A percentile compares a stretch with the other conserved stretches of the same genome.
These are phyloP conservation scores for Tricholoma sp. DNA, from an alignment of 768 basidiomycete genomes.

Conservation along the genomic window DNA sequence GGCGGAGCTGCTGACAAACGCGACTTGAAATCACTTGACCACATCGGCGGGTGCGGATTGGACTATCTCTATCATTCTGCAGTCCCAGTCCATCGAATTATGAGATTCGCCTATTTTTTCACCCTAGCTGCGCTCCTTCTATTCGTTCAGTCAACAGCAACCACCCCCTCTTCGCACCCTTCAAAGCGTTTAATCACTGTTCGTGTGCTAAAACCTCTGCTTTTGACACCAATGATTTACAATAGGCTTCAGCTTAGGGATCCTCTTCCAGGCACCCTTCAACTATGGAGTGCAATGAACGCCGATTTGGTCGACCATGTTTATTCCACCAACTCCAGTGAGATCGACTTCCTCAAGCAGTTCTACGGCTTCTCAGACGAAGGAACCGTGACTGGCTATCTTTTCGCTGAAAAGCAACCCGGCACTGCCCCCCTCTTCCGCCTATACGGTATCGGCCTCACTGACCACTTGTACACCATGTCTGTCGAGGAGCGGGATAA, in stretches of 20 bases:
- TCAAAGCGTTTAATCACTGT: neutral
- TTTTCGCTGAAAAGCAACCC: conserved; percentile 10
- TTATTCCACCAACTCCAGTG: conserved; percentile 16
- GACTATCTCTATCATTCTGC: too few relatives aligned
- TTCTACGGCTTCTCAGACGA: conserved; percentile 19
- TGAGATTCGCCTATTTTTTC: neutral
- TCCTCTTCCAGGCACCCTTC: conserved; percentile 9
- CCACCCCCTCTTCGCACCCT: neutral
- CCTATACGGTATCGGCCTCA: conserved; percentile 14
- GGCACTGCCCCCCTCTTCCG: conserved; percentile 18
- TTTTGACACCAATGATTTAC: neutral
- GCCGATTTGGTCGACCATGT: conserved; percentile 19
- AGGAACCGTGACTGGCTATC: conserved; percentile 16
- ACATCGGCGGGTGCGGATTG: too few relatives aligned
- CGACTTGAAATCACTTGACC: too few relatives aligned
- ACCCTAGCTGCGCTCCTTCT: neutral
- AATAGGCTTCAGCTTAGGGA: conserved; percentile 4
- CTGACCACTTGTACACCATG: conserved; percentile 17
- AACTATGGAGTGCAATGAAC: conserved; percentile 19
- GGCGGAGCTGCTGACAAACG: too few relatives aligned
- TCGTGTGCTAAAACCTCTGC: neutral
- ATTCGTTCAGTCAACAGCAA: neutral
- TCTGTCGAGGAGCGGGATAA: conserved; percentile 11
- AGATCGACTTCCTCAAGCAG: conserved; percentile 15
- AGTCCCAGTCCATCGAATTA: neutral